Evolutionary conservation across 306 rosid species (phyloP).

Genomic region (Malus sieversii): DNA sequence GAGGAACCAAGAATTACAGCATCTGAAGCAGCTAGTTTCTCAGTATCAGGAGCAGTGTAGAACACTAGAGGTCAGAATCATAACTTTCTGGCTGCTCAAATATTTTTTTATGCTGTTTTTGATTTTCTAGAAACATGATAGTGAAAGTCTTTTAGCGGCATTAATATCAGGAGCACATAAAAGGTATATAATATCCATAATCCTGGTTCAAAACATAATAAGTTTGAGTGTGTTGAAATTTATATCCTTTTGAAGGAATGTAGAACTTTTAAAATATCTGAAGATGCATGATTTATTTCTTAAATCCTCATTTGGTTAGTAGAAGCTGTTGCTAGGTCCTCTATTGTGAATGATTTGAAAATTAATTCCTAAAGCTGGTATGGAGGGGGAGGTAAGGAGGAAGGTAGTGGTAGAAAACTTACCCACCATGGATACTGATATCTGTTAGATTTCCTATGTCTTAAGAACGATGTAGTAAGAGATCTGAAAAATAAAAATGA

Average conservation of each 20-base stretch:
- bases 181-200: too few species aligned
- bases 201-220: not conserved
- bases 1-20: constrained; percentile 61
- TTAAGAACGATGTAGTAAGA: not conserved
- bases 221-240: too few species aligned
- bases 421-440: too few species aligned
- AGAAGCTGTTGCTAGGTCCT: not conserved
- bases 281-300: not conserved
- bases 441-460: not conserved
- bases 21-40: constrained; percentile 64
- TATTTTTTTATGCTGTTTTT: not conserved
- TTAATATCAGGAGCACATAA: not conserved
- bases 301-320: not conserved
- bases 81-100: not conserved
- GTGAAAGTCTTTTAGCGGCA: not conserved
- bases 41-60: constrained; percentile 85
- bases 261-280: not conserved
- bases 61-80: constrained; percentile 66
- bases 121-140: not conserved
- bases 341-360: not conserved
- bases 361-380: not conserved
- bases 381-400: not conserved
- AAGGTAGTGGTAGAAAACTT: not conserved
- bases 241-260: not conserved
- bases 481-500: not conserved